Evolutionary conservation across 805 yeast genomes (phyloP).

Genomic region (Zygotorulaspora florentina): DNA sequence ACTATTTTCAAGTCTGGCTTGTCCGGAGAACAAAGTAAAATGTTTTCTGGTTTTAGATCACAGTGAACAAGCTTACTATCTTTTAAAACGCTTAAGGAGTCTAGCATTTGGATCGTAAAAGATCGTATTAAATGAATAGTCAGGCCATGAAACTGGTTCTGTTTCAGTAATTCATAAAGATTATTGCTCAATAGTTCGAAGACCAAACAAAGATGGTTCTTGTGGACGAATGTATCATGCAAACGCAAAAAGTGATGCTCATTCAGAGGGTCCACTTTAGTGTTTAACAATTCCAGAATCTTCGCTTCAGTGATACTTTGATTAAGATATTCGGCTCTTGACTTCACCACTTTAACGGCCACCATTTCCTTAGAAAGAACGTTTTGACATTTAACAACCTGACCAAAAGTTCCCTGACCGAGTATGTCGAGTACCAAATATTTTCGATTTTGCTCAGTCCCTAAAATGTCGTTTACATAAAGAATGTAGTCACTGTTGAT

Average conservation of each 20-base stretch:
- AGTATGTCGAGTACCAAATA: constrained; percentile 84
- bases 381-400: constrained; percentile 85
- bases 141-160: constrained; percentile 89
- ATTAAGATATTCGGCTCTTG: constrained; percentile 84
- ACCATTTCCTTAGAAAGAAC: constrained; percentile 76
- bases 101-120: constrained; percentile 76
- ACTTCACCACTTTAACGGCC: constrained; percentile 92
- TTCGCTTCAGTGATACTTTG: constrained; percentile 90
- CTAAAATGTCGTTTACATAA: constrained; percentile 90
- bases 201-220: constrained; percentile 87
- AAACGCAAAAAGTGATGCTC: constrained; percentile 72
- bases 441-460: constrained; percentile 62
- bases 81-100: constrained; percentile 74
- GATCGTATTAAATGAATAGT: constrained; percentile 72
- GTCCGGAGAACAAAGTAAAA: constrained; percentile 63
- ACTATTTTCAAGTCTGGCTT: constrained; percentile 85
- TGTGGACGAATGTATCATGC: constrained; percentile 86
- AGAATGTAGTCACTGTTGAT: constrained; percentile 85
- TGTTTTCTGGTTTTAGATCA: constrained; percentile 95
- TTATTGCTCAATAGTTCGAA: constrained; percentile 87
- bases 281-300: constrained; percentile 75
- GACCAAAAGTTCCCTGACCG: constrained; percentile 98
- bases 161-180: constrained; percentile 83
- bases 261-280: constrained; percentile 62
- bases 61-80: constrained; percentile 87